Base-by-base conservation (phyloP, 441 rosid genomes). In the Erodium texanum region DNA sequence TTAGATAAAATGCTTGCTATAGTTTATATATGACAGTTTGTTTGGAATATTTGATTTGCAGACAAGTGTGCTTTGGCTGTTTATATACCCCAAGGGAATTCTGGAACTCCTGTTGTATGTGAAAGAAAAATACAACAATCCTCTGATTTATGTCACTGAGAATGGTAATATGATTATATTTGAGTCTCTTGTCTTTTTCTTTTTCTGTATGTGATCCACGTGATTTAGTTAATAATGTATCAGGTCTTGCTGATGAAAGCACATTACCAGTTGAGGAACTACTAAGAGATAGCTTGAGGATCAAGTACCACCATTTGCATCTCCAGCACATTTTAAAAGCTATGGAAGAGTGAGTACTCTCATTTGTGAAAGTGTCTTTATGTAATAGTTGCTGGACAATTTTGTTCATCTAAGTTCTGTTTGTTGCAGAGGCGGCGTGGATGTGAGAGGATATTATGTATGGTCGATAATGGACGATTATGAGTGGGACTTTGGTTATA, bases 381-480 rank as follows among this genome's bases (percentile, higher is more conserved):
- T n/a, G n/a, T n/a, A n/a, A n/a, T n/a, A n/a, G n/a, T n/a, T n/a
- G n/a, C n/a, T n/a, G n/a, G n/a, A n/a, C n/a, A n/a, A n/a, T 34
- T 2, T 6, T 34, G 38, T 34, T 34, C 38, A 34, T 34, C 38
- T 34, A 34, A 34, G 9, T 34, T 34, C 9, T 34, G 6, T 34
- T 34, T 34, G 38, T 34, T 34, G 38, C 38, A 34, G 38, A 68
- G 68, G 41, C 50, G 67, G 85, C 0, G 85, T 69, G 14, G 82
- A 87, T 16, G 83, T 87, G 59, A 83, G 79, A 63, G 92, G 89
- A 38, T 87, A 79, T 24, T 79, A 82, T 38, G 84, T 82, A 11
- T 83, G 87, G 89, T 81, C 88, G 16, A 74, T 86, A 20, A 23
- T 82, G 70, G 89, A 85, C 41, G 77, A 82, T 18, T 82, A 82